Evolutionary conservation across 1,284 basidiomycete species (phyloP), one percentile per base, ranked within the genome.

Genomic region (Sporisorium graminicola): DNA sequence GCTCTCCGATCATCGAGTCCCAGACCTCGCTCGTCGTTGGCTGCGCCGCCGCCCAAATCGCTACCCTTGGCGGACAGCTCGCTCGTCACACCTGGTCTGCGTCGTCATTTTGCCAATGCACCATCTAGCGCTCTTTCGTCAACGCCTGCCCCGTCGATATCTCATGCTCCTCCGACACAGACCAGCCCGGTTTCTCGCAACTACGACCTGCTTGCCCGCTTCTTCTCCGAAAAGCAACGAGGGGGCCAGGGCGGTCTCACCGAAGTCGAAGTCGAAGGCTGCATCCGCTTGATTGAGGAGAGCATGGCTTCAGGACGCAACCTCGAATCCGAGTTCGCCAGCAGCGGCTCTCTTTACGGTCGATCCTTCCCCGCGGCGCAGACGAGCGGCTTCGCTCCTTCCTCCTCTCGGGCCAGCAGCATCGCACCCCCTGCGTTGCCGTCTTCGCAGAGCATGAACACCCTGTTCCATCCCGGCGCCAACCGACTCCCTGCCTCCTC

Each of bases 221-320:
- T 81, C 72, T 81, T 81, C 44, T 55, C 75, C 33, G 74, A 81
- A 42, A 81, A 81, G 62, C 79, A 67, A 60, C 65, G 63, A 33
- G 69, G 64, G 14, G 73, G 77, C 24, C 53, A 61, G 37, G 64
- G 67, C 33, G 70, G 61, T 2, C 68, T 81, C 42, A 77, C 75
- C 12, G 79, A 81, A 37, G 75, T 79, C 46, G 79, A 81, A 42
- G 65, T 79, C 29, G 71, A 73, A 33, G 79, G 79, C n/a, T 81
- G 79, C 56, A 66, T 77, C 26, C 49, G 66, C 22, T 42, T 81
- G 44, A 78, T 81, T 58, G 79, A 79, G 37, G 74, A 81, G 49
- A 78, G 75, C 46, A 77, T 74, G 70, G 56, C 74, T 2, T 31
- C 57, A 0, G 74, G 70, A 16, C 65, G 74, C 47, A 73, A 77